Percentiles rank a stretch among this genome's conserved stretches.
These are phyloP conservation scores for Mucor circinelloides DNA, from an alignment of 371 early-diverging fungal genomes.

Conservation along the genomic window DNA sequence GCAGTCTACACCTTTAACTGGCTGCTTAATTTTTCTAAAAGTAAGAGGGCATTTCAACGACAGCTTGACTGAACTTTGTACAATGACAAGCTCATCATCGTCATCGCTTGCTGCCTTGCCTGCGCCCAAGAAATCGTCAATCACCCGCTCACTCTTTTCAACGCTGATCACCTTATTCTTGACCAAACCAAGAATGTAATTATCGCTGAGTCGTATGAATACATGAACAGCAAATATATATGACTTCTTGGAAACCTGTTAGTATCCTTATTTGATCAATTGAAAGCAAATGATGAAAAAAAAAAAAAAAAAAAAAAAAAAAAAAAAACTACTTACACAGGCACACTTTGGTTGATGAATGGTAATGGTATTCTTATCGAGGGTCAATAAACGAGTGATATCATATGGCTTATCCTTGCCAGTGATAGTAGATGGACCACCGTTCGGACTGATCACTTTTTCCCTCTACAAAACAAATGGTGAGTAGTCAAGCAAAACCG, in stretches of 20 bases:
- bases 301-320: no score
- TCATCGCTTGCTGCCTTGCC: conserved; percentile 1
- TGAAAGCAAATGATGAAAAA: no score
- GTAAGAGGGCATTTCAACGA: conserved; percentile 42
- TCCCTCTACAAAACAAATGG: neutral
- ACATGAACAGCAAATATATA: conserved; percentile 30
- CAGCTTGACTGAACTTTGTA: conserved; percentile 30
- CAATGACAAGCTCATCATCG: conserved; percentile 41
- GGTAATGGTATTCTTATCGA: conserved; percentile 26
- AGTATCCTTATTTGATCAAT: no score
- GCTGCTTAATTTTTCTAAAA: conserved; percentile 30
- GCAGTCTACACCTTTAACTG: conserved; percentile 37
- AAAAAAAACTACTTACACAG: conserved; percentile 30
- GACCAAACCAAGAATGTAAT: conserved; percentile 15
- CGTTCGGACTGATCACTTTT: neutral
- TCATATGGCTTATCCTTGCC: conserved; percentile 47
- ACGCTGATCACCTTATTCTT: neutral
- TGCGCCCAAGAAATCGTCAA: conserved; percentile 27
- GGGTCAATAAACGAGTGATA: conserved; percentile 12
- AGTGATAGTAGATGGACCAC: neutral
- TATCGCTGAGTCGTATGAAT: conserved; percentile 25
- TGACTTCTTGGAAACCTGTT: conserved; percentile 10
- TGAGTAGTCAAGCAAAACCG: neutral
- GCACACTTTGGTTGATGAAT: conserved; percentile 34
- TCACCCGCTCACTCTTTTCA: conserved; percentile 12